phyloP scores from a whole-genome alignment of 1,284 basidiomycete genomes.

The Heterobasidion irregulare region DNA sequence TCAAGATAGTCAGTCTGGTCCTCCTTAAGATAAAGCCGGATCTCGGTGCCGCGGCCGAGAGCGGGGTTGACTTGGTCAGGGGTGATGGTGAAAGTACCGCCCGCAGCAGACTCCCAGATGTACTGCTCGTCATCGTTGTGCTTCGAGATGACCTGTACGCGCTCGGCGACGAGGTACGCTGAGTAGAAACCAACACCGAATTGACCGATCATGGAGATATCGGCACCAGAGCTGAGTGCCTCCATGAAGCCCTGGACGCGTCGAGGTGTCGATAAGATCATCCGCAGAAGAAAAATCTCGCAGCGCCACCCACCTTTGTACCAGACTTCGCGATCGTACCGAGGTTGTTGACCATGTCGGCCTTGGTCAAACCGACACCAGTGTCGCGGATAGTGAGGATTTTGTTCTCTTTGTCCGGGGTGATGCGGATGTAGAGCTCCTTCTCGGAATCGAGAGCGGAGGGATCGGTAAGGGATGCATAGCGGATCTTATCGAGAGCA shows the following conservation, averaged over 20 bases:
- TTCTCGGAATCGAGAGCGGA: slow-evolving; percentile 81
- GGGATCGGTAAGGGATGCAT: slow-evolving; percentile 88
- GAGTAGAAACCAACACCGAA: slow-evolving; percentile 99
- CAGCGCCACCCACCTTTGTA: slow-evolving; percentile 54
- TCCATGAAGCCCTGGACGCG: slow-evolving; percentile 86
- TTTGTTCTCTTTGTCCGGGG: slow-evolving; percentile 95
- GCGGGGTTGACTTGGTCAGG: slow-evolving; percentile 85
- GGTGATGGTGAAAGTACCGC: slow-evolving; percentile 99
- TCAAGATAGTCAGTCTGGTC: slow-evolving; percentile 99
- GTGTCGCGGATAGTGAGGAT: slow-evolving; percentile 89
- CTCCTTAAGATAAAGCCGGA: slow-evolving; percentile 96
- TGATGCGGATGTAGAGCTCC: slow-evolving; percentile 90
- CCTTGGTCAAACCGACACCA: slow-evolving; percentile 99
- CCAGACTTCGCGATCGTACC: slow-evolving; percentile 99
- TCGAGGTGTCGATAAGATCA: not conserved
- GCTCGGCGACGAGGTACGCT: slow-evolving; percentile 97
- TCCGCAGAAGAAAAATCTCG: slow-evolving; percentile 3
- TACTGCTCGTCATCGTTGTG: slow-evolving; percentile 99
- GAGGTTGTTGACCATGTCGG: slow-evolving; percentile 97
- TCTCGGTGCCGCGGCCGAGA: slow-evolving; percentile 92
- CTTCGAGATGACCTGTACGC: slow-evolving; percentile 98
- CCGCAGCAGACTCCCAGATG: slow-evolving; percentile 99
- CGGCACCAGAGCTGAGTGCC: slow-evolving; percentile 93
- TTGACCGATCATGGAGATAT: slow-evolving; percentile 91
- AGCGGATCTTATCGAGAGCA: slow-evolving; percentile 96